Evolutionary conservation across 331 rosid species (phyloP).

Genomic region (Arachis monticola): DNA sequence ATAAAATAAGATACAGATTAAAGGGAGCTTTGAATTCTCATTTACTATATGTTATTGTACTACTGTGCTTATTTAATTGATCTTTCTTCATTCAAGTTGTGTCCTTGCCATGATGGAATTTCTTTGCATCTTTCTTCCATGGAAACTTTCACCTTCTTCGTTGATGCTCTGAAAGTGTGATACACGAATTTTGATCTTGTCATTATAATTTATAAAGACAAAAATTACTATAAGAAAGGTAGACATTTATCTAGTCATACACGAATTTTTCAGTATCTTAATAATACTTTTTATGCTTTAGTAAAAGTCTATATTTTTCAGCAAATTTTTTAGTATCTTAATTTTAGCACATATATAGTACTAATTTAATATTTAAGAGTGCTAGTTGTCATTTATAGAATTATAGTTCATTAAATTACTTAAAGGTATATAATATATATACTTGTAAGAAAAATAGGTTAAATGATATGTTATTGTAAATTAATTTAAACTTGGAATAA

Average conservation of each 20-base stretch:
- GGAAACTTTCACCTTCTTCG: conserved; percentile 61
- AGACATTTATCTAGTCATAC: no score
- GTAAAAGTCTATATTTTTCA: no score
- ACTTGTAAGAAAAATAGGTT: no score
- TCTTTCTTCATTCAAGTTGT: conserved; percentile 54
- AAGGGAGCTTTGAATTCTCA: conserved; percentile 32
- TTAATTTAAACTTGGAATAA: no score
- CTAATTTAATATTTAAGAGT: neutral
- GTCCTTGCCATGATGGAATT: conserved; percentile 61
- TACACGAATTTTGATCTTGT: conserved; percentile 41
- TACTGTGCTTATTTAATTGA: neutral
- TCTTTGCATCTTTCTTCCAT: conserved; percentile 62
- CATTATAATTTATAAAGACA: neutral
- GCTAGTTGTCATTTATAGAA: neutral
- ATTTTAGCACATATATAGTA: no score
- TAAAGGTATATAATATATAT: no score
- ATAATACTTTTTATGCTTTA: no score
- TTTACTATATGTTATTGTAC: neutral
- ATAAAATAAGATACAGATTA: conserved; percentile 14
- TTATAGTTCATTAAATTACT: neutral
- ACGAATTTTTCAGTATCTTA: no score
- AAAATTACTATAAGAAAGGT: no score
- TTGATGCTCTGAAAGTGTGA: conserved; percentile 61
- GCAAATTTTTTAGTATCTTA: no score
- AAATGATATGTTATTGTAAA: no score